These are phyloP conservation scores for Salix udensis DNA, from an alignment of 345 rosid genomes.

Conservation along the genomic window DNA sequence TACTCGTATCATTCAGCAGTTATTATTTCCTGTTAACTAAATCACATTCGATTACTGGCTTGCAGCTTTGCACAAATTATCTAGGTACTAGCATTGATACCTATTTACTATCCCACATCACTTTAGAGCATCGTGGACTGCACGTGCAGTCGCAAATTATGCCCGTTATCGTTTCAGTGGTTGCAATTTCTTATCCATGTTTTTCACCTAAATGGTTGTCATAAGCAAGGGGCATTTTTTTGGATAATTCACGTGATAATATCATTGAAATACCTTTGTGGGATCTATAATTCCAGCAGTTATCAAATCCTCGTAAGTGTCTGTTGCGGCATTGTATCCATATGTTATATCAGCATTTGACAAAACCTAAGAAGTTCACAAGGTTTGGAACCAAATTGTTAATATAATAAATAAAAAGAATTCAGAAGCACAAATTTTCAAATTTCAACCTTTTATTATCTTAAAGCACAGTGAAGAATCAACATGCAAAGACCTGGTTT, in stretches of 20 bases:
- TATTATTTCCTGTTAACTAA: too few relatives aligned
- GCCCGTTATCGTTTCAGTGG: too few relatives aligned
- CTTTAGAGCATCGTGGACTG: neutral
- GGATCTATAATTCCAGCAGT: slow-evolving; percentile 85
- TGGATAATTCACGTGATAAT: neutral
- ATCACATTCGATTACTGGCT: too few relatives aligned
- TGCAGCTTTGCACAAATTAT: too few relatives aligned
- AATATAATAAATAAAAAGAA: neutral
- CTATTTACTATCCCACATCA: neutral
- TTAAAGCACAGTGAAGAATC: slow-evolving; percentile 2
- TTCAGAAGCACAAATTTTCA: neutral
- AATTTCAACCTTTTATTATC: neutral
- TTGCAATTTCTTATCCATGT: neutral
- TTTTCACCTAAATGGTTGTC: neutral
- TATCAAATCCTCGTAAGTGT: slow-evolving; percentile 72
- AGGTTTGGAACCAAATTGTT: slow-evolving; percentile 3
- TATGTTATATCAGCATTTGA: slow-evolving; percentile 44
- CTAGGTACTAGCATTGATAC: too few relatives aligned
- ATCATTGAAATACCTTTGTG: slow-evolving; percentile 51
- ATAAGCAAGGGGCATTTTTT: neutral
- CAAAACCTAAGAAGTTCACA: slow-evolving; percentile 48
- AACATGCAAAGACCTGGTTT: slow-evolving; percentile 48
- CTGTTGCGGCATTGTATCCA: slow-evolving; percentile 85
- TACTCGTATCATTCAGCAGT: too few relatives aligned
- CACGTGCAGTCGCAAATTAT: too few relatives aligned